Base-by-base conservation (phyloP, 2,329 filamentous ascomycete genomes). In the Didymella sp. region DNA sequence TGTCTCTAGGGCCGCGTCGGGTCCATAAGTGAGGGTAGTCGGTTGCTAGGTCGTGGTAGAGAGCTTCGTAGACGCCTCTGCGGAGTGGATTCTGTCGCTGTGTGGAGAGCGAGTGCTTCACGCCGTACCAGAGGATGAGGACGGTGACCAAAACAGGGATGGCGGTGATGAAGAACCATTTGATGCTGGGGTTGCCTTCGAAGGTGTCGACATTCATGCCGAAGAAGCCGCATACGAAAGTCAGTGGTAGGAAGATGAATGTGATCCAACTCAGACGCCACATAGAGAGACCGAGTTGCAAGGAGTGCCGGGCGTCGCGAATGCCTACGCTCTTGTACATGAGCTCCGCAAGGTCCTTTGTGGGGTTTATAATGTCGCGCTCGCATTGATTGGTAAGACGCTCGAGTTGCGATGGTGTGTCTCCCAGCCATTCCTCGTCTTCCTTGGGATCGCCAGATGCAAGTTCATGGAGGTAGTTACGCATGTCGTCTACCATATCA, bases 191-290 rank as follows among this genome's bases (percentile, higher is more conserved):
- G 33, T 77, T 72, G 24, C 13, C 58, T 41, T 35, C 66, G 55
- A 49, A 66, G 51, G 24, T 60, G 38, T 25, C 51, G 8, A 59
- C 56, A 13, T 59, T 59, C 56, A 59, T 58, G 33, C 56, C 56
- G 41, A 58, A 58, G 33, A 58, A 58, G 21, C 56, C 56, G 6
- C 49, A 53, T 19, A 54, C 35, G 9, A 83, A 83, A 0, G 81
- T 84, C 9, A 84, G 69, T 0, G 82, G 85, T 71, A 91, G 87
- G 68, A 91, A 81, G 73, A 94, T 93, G 72, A 93, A 90, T 48
- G 89, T 90, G 15, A 88, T 89, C 48, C 87, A 87, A 42, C 86
- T 84, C 15, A 87, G 82, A 21, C 87, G 74, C 80, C 76, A 81
- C 80, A 82, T 82, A 62, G 73, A 77, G 4, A 80, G 68, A 5